Evolutionary conservation across 2,329 filamentous ascomycete genomes (phyloP), one percentile per base, ranked within the genome.

Genomic region (Aspergillus awamori): DNA sequence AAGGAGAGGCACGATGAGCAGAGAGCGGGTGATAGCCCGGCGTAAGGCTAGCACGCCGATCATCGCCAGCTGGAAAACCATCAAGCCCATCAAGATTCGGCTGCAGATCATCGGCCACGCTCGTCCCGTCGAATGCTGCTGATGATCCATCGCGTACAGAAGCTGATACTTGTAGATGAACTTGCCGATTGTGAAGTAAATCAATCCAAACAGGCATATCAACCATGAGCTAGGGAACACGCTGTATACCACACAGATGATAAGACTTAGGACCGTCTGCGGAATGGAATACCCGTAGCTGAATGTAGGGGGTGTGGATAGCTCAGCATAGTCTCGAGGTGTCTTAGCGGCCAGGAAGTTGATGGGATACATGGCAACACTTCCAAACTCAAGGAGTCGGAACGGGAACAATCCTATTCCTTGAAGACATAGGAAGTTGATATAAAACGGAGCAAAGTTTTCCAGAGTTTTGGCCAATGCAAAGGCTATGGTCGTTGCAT

Each of bases 51-150:
- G 84, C 64, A 94, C 89, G 3, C 94, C 94, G 22, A 92, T 89
- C 84, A 97, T 95, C 51, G 95, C 92, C 22, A 96, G 78, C 76
- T 99, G 93, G 72, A 97, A 97, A 45, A 98, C 86, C 2, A 96
- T 79, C 8, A 97, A 79, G 1, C 95, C 95, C 24, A 97, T 81
- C 59, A 98, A 86, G 61, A 97, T 85, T 38, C 95, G 91, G 72
- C 95, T 92, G 78, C 93, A 97, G 64, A 99, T 97, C 85, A 99
- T 96, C 53, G 91, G 89, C 95, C 95, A 99, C 4, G 93, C 93
- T 63, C 90, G 88, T 20, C 96, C 96, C 0, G 94, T 98, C 10
- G 75, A 74, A 64, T 77, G 70, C 57, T 77, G 70, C 15, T 92
- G 91, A 74, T 98, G 94, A 70, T 98, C 93, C 95, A 99, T 99